These are phyloP conservation scores for Debaryomyces sp. DNA, from an alignment of 1,139 yeast genomes.

Conservation along the genomic window DNA sequence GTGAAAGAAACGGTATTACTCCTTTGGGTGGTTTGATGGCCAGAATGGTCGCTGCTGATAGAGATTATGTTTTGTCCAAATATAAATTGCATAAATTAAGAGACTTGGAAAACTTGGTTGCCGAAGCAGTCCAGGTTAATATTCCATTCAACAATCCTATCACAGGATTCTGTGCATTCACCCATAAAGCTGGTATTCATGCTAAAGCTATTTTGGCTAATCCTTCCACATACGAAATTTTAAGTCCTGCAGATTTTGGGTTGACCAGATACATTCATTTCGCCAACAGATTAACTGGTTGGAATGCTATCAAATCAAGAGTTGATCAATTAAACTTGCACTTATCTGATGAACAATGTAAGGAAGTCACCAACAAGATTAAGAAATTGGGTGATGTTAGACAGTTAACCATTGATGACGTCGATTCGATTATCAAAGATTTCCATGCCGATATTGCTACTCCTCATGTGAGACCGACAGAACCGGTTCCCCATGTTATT, in stretches of 20 bases:
- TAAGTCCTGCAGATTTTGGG: constrained; percentile 60
- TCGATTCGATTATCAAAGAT: constrained; percentile 50
- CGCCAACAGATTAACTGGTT: constrained; percentile 61
- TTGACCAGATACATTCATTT: constrained; percentile 59
- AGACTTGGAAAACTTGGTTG: constrained; percentile 59
- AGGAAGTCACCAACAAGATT: constrained; percentile 55
- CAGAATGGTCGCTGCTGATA: constrained; percentile 62
- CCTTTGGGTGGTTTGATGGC: constrained; percentile 65
- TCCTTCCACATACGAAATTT: constrained; percentile 61
- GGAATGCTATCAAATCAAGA: constrained; percentile 52
- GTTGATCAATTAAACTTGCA: constrained; percentile 51
- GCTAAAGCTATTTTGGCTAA: constrained; percentile 63
- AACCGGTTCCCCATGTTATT: constrained; percentile 17
- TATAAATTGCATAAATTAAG: constrained; percentile 57
- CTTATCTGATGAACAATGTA: constrained; percentile 58
- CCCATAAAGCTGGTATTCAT: constrained; percentile 65
- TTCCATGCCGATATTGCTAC: constrained; percentile 41
- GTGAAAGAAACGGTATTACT: constrained; percentile 64
- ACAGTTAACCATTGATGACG: constrained; percentile 51
- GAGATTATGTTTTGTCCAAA: constrained; percentile 59
- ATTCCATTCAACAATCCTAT: constrained; percentile 63
- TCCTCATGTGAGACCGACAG: constrained; percentile 24
- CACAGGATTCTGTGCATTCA: constrained; percentile 65
- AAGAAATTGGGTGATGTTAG: constrained; percentile 60
- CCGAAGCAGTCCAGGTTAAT: constrained; percentile 60